Conservation (phyloP, 371 early-diverging fungal genomes). For the Lichtheimia corymbifera region DNA sequence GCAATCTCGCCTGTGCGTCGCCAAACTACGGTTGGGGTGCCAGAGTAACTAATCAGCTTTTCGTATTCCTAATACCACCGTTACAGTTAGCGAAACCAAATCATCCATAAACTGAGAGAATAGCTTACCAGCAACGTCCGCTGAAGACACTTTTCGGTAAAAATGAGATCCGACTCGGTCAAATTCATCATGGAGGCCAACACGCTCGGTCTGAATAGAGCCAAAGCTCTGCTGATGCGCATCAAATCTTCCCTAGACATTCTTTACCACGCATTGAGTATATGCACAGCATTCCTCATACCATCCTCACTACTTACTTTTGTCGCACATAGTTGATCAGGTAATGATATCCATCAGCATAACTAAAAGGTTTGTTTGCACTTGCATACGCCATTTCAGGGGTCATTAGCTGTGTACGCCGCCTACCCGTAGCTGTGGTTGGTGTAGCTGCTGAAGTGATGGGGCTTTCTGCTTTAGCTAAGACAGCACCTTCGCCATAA, state of each 20-base stretch:
- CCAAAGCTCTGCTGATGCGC: slow-evolving; percentile 85
- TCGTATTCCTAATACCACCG: slow-evolving; percentile 73
- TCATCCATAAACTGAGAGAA: neutral
- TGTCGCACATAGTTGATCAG: slow-evolving; percentile 73
- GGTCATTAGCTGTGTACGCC: slow-evolving; percentile 39
- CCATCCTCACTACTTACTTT: slow-evolving; percentile 45
- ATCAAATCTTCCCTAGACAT: slow-evolving; percentile 85
- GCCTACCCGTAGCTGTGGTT: slow-evolving; percentile 23
- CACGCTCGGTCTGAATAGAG: slow-evolving; percentile 87
- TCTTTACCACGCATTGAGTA: slow-evolving; percentile 32
- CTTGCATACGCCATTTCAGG: slow-evolving; percentile 45
- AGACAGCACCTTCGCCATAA: slow-evolving; percentile 46
- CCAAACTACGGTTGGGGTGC: slow-evolving; percentile 96
- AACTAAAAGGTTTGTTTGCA: slow-evolving; percentile 72
- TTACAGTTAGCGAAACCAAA: neutral
- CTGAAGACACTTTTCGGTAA: slow-evolving; percentile 89
- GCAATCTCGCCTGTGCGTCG: slow-evolving; percentile 91
- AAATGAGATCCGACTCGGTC: slow-evolving; percentile 85
- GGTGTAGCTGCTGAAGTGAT: slow-evolving; percentile 16
- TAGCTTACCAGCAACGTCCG: slow-evolving; percentile 70
- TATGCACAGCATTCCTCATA: neutral
- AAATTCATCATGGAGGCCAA: slow-evolving; percentile 89
- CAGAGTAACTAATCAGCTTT: slow-evolving; percentile 86
- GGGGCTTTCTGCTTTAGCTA: slow-evolving; percentile 43
- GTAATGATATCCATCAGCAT: slow-evolving; percentile 89